phyloP scores from a whole-genome alignment of 257 asterid species.

The Solanum appendiculatum region DNA sequence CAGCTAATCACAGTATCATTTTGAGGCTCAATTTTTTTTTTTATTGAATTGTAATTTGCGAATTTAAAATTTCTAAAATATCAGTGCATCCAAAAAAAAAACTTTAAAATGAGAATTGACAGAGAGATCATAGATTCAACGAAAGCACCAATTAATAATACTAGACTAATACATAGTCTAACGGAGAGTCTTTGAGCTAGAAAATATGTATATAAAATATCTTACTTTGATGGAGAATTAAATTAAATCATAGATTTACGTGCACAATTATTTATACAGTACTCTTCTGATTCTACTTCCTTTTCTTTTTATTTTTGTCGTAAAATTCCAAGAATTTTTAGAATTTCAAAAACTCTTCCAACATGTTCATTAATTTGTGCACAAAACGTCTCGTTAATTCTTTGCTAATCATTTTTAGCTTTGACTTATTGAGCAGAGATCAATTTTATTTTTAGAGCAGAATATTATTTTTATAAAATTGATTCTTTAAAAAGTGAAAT shows the following conservation, averaged over 20 bases:
- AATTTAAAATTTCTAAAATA: too few relatives aligned
- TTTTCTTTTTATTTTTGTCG: background rate
- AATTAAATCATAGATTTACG: background rate
- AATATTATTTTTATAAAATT: background rate
- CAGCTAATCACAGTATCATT: too few relatives aligned
- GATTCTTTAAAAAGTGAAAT: background rate
- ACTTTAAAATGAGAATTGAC: background rate
- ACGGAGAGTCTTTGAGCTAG: background rate
- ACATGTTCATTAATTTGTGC: background rate
- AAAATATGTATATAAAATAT: background rate
- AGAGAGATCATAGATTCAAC: background rate
- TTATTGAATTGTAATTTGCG: too few relatives aligned
- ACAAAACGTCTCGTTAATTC: slow-evolving; percentile 19
- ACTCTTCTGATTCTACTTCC: background rate
- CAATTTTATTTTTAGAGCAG: background rate
- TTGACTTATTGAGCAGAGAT: slow-evolving; percentile 15
- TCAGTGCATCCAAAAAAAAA: too few relatives aligned
- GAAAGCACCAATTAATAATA: background rate
- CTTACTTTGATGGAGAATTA: background rate
- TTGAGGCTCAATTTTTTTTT: too few relatives aligned
- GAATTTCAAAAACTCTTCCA: background rate
- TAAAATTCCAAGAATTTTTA: background rate
- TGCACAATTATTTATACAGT: too few relatives aligned
- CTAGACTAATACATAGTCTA: too few relatives aligned
- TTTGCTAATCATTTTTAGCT: slow-evolving; percentile 27